Conservation (phyloP, 2,329 filamentous ascomycete species). For the Fusarium sp. region DNA sequence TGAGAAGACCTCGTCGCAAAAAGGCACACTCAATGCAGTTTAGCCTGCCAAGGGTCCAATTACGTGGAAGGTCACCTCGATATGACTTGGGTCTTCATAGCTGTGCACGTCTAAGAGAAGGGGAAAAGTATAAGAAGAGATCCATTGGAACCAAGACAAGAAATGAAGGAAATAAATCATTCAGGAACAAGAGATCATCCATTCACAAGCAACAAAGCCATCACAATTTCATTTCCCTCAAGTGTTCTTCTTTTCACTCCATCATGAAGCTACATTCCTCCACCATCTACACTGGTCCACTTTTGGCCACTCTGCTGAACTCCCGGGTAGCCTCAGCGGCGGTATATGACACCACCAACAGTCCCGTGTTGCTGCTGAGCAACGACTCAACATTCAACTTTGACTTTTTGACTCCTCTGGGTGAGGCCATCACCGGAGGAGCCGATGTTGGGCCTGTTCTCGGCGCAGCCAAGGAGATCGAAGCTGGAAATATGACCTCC, state of each 20-base stretch:
- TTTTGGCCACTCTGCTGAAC: not conserved
- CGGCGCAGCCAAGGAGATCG: not conserved
- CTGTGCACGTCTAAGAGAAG: not conserved
- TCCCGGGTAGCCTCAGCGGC: not conserved
- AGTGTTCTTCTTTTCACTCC: not conserved
- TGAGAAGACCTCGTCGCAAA: not conserved
- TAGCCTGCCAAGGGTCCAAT: not conserved
- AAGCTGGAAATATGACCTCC: not conserved
- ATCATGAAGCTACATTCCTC: not conserved
- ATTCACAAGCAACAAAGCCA: not conserved
- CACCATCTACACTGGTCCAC: not conserved
- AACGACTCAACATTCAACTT: not conserved
- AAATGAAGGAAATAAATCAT: not conserved
- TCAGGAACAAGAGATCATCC: not conserved
- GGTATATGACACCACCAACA: not conserved
- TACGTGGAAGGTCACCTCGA: not conserved
- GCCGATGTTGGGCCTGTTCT: not conserved
- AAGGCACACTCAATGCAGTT: not conserved
- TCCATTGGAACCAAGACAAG: not conserved
- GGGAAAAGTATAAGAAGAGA: not conserved
- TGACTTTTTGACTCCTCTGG: not conserved
- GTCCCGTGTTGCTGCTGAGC: not conserved
- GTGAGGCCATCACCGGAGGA: not conserved
- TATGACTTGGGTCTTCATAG: not conserved
- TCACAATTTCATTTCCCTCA: not conserved